Conservation (phyloP, 2,329 filamentous ascomycete genomes). For the Aureobasidium pullulans region DNA sequence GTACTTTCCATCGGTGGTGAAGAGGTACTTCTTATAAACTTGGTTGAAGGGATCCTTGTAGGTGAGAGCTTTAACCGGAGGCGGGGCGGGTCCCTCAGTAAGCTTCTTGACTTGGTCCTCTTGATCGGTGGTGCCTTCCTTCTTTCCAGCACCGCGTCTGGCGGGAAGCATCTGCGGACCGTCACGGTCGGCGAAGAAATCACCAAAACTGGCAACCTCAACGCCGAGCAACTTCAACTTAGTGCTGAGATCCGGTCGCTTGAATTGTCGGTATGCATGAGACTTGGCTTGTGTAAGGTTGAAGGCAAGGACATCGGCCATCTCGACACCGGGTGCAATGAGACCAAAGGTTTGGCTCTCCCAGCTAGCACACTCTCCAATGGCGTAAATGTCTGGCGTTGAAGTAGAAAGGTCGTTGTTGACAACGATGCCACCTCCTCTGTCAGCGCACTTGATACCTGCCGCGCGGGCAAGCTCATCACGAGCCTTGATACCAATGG, state of each 20-base stretch:
- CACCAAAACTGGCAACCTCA: conserved; percentile 86
- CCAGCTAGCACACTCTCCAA: conserved; percentile 90
- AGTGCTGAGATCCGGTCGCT: conserved; percentile 78
- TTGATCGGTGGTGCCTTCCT: conserved; percentile 31
- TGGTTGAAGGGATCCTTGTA: conserved; percentile 85
- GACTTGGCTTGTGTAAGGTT: conserved; percentile 78
- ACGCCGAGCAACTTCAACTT: conserved; percentile 86
- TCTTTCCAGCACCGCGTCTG: conserved; percentile 41
- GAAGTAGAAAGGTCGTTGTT: conserved; percentile 62
- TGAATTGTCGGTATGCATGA: conserved; percentile 64
- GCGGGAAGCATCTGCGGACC: conserved; percentile 69
- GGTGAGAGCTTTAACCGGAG: conserved; percentile 70
- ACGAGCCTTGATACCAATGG: conserved; percentile 75
- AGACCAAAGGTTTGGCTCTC: conserved; percentile 79
- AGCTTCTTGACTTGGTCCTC: conserved; percentile 44
- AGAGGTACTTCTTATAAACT: conserved; percentile 90
- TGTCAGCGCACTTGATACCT: conserved; percentile 63
- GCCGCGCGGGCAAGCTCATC: conserved; percentile 67
- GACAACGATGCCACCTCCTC: conserved; percentile 70
- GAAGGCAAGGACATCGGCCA: conserved; percentile 86
- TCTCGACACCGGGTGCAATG: conserved; percentile 83
- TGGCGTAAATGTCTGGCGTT: conserved; percentile 67
- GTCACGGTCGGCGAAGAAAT: conserved; percentile 85
- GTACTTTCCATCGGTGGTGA: conserved; percentile 83
- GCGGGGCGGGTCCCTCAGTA: conserved; percentile 48